A percentile compares a stretch with the other conserved stretches of the same genome.
Conservation (phyloP, 2,329 filamentous ascomycete species). For the Penicillium janthinellum region DNA sequence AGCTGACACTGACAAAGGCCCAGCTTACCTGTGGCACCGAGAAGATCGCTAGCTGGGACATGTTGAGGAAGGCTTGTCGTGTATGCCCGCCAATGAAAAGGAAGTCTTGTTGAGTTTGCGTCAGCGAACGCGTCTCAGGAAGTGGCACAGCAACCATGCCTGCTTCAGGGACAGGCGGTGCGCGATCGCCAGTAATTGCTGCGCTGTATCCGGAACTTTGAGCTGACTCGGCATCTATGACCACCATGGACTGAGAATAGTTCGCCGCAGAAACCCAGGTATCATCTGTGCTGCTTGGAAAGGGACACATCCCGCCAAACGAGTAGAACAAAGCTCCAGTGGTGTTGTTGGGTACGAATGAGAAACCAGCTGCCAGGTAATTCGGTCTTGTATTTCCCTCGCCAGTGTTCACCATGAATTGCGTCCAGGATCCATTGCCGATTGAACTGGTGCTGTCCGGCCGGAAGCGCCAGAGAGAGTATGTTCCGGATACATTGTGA, state of each 20-base stretch:
- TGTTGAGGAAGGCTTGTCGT: conserved; percentile 81
- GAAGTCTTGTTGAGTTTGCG: conserved; percentile 71
- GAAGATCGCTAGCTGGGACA: conserved; percentile 87
- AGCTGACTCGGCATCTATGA: conserved; percentile 50
- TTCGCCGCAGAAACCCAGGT: conserved; percentile 69
- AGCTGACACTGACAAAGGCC: conserved; percentile 73
- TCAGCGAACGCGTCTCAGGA: conserved; percentile 66
- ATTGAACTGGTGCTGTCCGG: conserved; percentile 46
- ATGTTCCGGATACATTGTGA: conserved; percentile 50
- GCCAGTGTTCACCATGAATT: conserved; percentile 41
- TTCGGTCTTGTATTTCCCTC: conserved; percentile 51
- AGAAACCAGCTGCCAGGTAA: conserved; percentile 62
- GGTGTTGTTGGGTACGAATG: conserved; percentile 64
- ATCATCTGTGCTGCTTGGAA: conserved; percentile 41
- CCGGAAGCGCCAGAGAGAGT: conserved; percentile 69
- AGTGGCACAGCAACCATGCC: conserved; percentile 82
- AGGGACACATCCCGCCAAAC: conserved; percentile 90
- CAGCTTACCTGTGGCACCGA: conserved; percentile 83
- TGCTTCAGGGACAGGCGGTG: conserved; percentile 75
- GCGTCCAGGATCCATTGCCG: conserved; percentile 60
- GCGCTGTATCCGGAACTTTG: conserved; percentile 33
- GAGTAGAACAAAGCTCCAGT: conserved; percentile 60
- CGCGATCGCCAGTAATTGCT: conserved; percentile 54
- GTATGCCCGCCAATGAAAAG: conserved; percentile 87
- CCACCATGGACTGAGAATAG: conserved; percentile 82